Percentiles rank a stretch among this genome's conserved stretches.
Conservation (phyloP, 257 asterid species). For the Cinchona pubescens region DNA sequence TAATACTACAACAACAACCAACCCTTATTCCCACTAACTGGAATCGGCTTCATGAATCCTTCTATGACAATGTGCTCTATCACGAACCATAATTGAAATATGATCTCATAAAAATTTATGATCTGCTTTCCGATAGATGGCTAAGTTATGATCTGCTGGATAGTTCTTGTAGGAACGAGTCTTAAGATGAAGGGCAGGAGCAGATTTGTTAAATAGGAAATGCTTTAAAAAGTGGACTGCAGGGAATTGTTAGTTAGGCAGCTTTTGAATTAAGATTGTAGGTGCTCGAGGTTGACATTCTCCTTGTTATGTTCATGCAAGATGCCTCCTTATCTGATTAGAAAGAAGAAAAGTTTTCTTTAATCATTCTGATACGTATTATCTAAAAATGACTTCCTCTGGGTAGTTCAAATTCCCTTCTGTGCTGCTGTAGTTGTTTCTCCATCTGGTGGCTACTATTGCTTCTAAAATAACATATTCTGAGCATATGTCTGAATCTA, state of each 20-base stretch:
- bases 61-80: too few species aligned
- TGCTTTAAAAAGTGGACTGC: neutral
- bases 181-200: neutral
- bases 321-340: neutral
- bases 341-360: neutral
- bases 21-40: too few species aligned
- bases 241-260: neutral
- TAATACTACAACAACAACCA: too few species aligned
- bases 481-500: constrained; percentile 9
- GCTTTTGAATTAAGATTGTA: too few species aligned
- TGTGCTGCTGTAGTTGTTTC: neutral
- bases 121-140: neutral
- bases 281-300: neutral
- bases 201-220: neutral
- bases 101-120: too few species aligned
- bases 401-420: neutral
- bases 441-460: neutral
- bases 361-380: neutral
- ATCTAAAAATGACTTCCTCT: neutral
- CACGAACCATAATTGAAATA: too few species aligned
- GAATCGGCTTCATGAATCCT: too few species aligned
- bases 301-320: neutral
- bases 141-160: neutral
- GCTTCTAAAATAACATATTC: neutral
- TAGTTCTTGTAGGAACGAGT: neutral